Evolutionary conservation across 352 stramenopile genomes (phyloP).

Genomic region (Phytophthora cactorum): DNA sequence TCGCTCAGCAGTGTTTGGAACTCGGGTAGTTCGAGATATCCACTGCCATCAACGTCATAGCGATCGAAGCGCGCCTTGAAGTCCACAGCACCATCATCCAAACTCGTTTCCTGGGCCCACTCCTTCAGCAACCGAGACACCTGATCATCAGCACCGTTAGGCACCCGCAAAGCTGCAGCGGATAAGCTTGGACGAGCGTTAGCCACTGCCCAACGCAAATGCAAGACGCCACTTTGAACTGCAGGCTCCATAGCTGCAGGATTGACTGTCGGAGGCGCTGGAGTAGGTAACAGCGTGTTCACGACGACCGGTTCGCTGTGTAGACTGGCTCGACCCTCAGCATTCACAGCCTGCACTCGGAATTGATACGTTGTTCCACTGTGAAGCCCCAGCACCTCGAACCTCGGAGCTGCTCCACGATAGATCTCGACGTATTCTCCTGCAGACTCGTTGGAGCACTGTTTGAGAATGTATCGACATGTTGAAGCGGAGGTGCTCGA

Average conservation of each 20-base stretch:
- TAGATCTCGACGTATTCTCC: slow-evolving; percentile 91
- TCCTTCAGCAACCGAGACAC: slow-evolving; percentile 83
- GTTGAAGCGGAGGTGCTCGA: slow-evolving; percentile 17
- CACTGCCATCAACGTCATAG: slow-evolving; percentile 76
- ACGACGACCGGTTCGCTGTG: slow-evolving; percentile 79
- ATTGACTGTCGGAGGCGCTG: slow-evolving; percentile 43
- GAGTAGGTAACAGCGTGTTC: slow-evolving; percentile 87
- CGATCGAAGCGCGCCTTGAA: slow-evolving; percentile 78
- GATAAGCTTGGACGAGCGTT: slow-evolving; percentile 56
- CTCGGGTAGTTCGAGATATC: slow-evolving; percentile 84
- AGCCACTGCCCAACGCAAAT: slow-evolving; percentile 58
- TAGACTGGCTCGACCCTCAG: slow-evolving; percentile 69
- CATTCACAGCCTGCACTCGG: slow-evolving; percentile 85
- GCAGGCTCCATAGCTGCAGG: slow-evolving; percentile 38
- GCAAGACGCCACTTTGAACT: slow-evolving; percentile 36
- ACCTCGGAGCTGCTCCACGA: slow-evolving; percentile 62
- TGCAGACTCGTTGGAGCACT: slow-evolving; percentile 79
- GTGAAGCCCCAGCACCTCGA: slow-evolving; percentile 81
- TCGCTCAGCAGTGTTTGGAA: slow-evolving; percentile 88
- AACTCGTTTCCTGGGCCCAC: slow-evolving; percentile 80
- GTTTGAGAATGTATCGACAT: slow-evolving; percentile 87
- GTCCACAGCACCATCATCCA: slow-evolving; percentile 75
- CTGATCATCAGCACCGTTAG: slow-evolving; percentile 56
- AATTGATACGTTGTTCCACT: slow-evolving; percentile 91
- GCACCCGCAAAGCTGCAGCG: slow-evolving; percentile 53